Conservation (phyloP, 768 basidiomycete genomes). For the Termitomyces eurrhizus region DNA sequence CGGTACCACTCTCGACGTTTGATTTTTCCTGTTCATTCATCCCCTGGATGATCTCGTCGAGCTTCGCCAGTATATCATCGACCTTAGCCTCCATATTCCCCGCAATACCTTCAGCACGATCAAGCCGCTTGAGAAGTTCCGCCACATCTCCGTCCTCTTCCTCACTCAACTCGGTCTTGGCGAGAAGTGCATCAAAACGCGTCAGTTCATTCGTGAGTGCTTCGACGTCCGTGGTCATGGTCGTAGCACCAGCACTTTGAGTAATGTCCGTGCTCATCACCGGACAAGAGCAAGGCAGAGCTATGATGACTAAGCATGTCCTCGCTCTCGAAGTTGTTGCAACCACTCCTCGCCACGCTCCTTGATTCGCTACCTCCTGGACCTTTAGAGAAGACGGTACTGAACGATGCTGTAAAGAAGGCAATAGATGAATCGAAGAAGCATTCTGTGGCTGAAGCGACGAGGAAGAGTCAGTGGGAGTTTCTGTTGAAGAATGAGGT, state of each 20-base stretch:
- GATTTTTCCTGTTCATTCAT: slow-evolving; percentile 28
- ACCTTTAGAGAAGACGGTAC: slow-evolving; percentile 42
- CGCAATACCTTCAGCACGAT: slow-evolving; percentile 57
- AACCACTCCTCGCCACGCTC: slow-evolving; percentile 46
- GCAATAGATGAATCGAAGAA: slow-evolving; percentile 39
- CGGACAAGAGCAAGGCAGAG: slow-evolving; percentile 5
- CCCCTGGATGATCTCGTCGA: slow-evolving; percentile 49
- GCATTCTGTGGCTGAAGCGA: slow-evolving; percentile 46
- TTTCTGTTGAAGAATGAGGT: slow-evolving; percentile 66
- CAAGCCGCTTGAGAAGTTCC: slow-evolving; percentile 52
- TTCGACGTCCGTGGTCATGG: not conserved
- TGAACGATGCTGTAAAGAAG: slow-evolving; percentile 47
- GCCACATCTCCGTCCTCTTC: slow-evolving; percentile 40
- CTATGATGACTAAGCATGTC: slow-evolving; percentile 18
- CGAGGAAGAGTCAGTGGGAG: slow-evolving; percentile 72
- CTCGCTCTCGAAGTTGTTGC: slow-evolving; percentile 43
- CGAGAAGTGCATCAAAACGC: slow-evolving; percentile 27
- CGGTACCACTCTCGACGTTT: not conserved
- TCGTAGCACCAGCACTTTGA: slow-evolving; percentile 2
- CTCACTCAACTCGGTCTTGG: slow-evolving; percentile 23
- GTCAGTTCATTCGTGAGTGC: slow-evolving; percentile 35
- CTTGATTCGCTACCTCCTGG: slow-evolving; percentile 48
- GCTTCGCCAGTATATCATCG: slow-evolving; percentile 54
- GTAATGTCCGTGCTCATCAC: slow-evolving; percentile 6
- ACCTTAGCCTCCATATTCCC: slow-evolving; percentile 57